Base-by-base conservation (phyloP, 495 filamentous ascomycete species). In the Penicillium riverlandense region DNA sequence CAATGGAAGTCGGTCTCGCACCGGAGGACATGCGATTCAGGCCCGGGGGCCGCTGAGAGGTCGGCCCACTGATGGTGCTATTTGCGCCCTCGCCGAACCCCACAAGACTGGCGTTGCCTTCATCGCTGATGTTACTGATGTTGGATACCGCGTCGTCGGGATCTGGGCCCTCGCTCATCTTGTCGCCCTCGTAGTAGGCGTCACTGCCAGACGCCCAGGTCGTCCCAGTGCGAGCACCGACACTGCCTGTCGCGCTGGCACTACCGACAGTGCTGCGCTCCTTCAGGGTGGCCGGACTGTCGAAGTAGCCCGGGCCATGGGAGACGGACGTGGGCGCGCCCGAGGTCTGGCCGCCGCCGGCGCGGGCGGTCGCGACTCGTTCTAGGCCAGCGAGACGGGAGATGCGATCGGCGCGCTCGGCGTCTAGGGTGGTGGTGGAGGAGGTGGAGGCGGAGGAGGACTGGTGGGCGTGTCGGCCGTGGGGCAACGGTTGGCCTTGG, bases 351-450 rank as follows among this genome's bases (percentile, higher is more conserved):
- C 13, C 52, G 56, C 35, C 55, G 41, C 46, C 73, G 10, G 70
- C 63, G 28, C 86, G 84, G 9, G 79, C 73, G 11, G 84, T 82
- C 8, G 83, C 77, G 16, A 95, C 82, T 14, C 84, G 79, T 55
- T 90, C 88, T 30, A 96, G 74, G 34, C 90, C 90, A 7, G 89
- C 84, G 11, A 96, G 79, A 22, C 90, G 87, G 31, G 88, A 92
- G 58, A 96, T 95, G 53, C 90, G 88, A 65, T 95, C 90, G 40
- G 88, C 89, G 52, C 90, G 88, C 63, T 96, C 90, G 42, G 88
- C 88, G 49, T 92, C 89, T 22, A 90, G 78, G 45, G 81, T 85
- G 40, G 76, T 85, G 33, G 75, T 75, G 7, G 82, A 85, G 7
- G 75, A 69, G 16, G 69, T 73, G 12, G 73, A 71, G 11, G 67